Base-by-base conservation (phyloP, 176 grass and related monocot species). In the Oropetium thomaeum region DNA sequence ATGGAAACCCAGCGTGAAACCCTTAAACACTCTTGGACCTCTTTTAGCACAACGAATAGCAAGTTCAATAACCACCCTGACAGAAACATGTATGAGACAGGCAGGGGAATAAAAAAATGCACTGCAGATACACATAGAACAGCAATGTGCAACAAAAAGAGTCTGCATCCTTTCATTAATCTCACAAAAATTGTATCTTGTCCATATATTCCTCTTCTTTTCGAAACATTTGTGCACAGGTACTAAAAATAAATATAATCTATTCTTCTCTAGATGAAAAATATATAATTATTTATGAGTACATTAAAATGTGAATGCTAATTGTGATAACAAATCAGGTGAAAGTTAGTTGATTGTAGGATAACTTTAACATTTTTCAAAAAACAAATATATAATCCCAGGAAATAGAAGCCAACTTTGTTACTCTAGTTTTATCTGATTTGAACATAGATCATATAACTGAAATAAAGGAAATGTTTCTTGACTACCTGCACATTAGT, bases 1-100 rank as follows among this genome's bases (percentile, higher is more conserved):
- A 70, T 98, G 76, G 62, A 98, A 98, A 34, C 95, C 95, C 49
- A 98, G 42, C 42, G 84, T 94, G 64, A 98, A 98, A 81, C 95
- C 95, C 76, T 90, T 81, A 70, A 93, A 93, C 67, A 94, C 81
- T 60, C 82, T 86, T 33, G 89, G 80, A 37, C 95, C 91, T 76
- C 47, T 88, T 84, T 92, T 89, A 71, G 78, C 25, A 59, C 95
- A 98, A 73, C 42, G 81, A 39, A 98, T 89, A 67, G 95, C 88
- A 69, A 98, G 88, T 74, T 94, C 88, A 85, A 88, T 71, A 79
- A 62, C 5, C 71, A 84, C 84, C 40, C 95, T 93, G 74, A 58
- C 65, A 85, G 88, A 87, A 33, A 14, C 53, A 81, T 71, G 60
- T 25, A 78, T 74, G 31, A 75, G 37, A 54, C 15, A 51, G 47